phyloP scores from a whole-genome alignment of 805 yeast genomes.

The Cyberlindnera xishuangbannaensis region DNA sequence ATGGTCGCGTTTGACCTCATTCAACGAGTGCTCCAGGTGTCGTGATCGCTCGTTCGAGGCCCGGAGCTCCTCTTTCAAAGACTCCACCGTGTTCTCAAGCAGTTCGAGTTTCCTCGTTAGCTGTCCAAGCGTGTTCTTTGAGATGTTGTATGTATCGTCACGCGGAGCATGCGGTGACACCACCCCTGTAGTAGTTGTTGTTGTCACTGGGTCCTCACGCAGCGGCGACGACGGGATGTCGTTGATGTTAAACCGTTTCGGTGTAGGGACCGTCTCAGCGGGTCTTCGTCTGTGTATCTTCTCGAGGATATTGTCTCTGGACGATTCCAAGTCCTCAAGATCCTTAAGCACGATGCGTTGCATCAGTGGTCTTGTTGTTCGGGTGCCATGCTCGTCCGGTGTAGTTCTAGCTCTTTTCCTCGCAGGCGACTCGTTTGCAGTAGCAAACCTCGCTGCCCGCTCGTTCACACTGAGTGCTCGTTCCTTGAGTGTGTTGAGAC shows the following conservation, averaged over 20 bases:
- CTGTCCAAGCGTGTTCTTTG: slow-evolving; percentile 7
- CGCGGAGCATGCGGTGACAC: neutral
- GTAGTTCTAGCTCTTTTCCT: slow-evolving; percentile 9
- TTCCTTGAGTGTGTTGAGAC: slow-evolving; percentile 9
- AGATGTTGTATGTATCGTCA: slow-evolving; percentile 5
- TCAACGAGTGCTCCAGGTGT: slow-evolving; percentile 13
- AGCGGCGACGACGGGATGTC: slow-evolving; percentile 21
- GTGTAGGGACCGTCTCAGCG: slow-evolving; percentile 1
- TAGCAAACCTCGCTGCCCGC: slow-evolving; percentile 16
- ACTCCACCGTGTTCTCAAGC: slow-evolving; percentile 18
- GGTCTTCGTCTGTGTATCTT: slow-evolving; percentile 7
- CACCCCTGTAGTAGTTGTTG: too few species aligned
- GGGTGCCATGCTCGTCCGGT: neutral
- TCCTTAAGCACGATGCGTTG: slow-evolving; percentile 9
- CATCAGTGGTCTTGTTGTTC: slow-evolving; percentile 1
- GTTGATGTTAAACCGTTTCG: slow-evolving; percentile 3
- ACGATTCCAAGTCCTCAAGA: slow-evolving; percentile 9
- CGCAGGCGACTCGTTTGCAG: slow-evolving; percentile 11
- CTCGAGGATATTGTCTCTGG: slow-evolving; percentile 6
- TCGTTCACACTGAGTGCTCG: slow-evolving; percentile 15
- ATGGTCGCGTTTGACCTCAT: slow-evolving; percentile 11
- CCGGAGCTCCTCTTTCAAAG: slow-evolving; percentile 16
- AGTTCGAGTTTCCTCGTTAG: slow-evolving; percentile 14
- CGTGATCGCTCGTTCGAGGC: slow-evolving; percentile 18
- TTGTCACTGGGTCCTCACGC: slow-evolving; percentile 13